These are phyloP conservation scores for Wilcoxina mikolae DNA, from an alignment of 495 filamentous ascomycete genomes.

Conservation along the genomic window DNA sequence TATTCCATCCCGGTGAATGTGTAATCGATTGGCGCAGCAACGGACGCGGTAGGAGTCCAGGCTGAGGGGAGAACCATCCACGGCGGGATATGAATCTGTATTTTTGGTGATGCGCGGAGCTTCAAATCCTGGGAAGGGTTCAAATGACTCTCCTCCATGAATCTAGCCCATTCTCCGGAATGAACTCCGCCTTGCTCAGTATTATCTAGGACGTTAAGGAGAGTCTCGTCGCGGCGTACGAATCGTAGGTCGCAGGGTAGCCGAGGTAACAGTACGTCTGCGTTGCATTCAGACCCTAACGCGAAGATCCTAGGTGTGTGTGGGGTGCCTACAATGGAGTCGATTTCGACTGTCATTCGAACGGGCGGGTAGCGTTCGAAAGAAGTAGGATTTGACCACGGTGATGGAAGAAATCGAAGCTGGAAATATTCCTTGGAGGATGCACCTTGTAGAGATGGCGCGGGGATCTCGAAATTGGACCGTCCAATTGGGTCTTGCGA, in stretches of 20 bases:
- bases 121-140: constrained; percentile 9
- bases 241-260: constrained; percentile 23
- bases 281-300: constrained; percentile 16
- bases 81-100: constrained; percentile 16
- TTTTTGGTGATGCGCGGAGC: constrained; percentile 9
- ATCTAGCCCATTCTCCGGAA: constrained; percentile 12
- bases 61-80: constrained; percentile 7
- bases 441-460: not conserved
- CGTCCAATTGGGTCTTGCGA: not conserved
- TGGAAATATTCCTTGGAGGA: constrained; percentile 6
- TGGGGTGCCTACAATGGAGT: constrained; percentile 8
- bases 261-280: constrained; percentile 21
- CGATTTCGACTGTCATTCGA: constrained; percentile 15
- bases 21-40: constrained; percentile 12
- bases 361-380: constrained; percentile 26
- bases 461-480: not conserved
- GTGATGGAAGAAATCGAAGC: constrained; percentile 23
- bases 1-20: constrained; percentile 25
- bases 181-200: constrained; percentile 11
- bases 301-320: constrained; percentile 13
- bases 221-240: constrained; percentile 7
- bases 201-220: not conserved
- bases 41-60: not conserved
- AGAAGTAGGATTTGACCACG: constrained; percentile 15
- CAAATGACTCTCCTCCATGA: constrained; percentile 14